These are phyloP conservation scores for Venturia oleaginea DNA, from an alignment of 2,329 filamentous ascomycete species.

Conservation along the genomic window DNA sequence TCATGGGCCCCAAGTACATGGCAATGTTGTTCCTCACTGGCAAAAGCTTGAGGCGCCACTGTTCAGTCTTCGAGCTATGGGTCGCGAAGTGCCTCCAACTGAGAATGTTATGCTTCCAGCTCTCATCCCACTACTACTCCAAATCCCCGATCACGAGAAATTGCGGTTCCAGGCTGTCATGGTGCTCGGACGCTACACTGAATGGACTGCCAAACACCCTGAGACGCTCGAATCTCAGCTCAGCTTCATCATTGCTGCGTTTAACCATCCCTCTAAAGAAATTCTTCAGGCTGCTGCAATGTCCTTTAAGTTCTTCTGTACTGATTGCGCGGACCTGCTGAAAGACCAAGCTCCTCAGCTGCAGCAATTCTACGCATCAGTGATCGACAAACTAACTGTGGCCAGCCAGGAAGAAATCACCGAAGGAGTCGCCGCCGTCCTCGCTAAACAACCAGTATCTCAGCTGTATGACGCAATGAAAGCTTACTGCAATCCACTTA, in stretches of 20 bases:
- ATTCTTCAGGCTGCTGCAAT: slow-evolving; percentile 86
- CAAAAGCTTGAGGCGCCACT: slow-evolving; percentile 91
- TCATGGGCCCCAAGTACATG: slow-evolving; percentile 66
- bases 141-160: slow-evolving; percentile 93
- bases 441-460: slow-evolving; percentile 72
- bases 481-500: slow-evolving; percentile 84
- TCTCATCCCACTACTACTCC: slow-evolving; percentile 85
- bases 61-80: slow-evolving; percentile 92
- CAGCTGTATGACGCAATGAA: slow-evolving; percentile 82
- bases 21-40: slow-evolving; percentile 79
- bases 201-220: slow-evolving; percentile 92
- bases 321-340: slow-evolving; percentile 81
- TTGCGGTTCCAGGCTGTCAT: slow-evolving; percentile 98
- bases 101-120: slow-evolving; percentile 82
- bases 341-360: slow-evolving; percentile 76
- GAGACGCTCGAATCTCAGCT: slow-evolving; percentile 89
- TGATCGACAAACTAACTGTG: slow-evolving; percentile 76
- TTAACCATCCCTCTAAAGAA: slow-evolving; percentile 79
- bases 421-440: slow-evolving; percentile 85
- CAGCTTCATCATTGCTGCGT: slow-evolving; percentile 90
- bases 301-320: slow-evolving; percentile 94
- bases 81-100: slow-evolving; percentile 85
- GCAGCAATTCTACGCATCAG: slow-evolving; percentile 84
- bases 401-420: slow-evolving; percentile 92
- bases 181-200: slow-evolving; percentile 91